These are phyloP conservation scores for Herpetomonas tarakana DNA, from an alignment of 208 protist species.

Conservation along the genomic window DNA sequence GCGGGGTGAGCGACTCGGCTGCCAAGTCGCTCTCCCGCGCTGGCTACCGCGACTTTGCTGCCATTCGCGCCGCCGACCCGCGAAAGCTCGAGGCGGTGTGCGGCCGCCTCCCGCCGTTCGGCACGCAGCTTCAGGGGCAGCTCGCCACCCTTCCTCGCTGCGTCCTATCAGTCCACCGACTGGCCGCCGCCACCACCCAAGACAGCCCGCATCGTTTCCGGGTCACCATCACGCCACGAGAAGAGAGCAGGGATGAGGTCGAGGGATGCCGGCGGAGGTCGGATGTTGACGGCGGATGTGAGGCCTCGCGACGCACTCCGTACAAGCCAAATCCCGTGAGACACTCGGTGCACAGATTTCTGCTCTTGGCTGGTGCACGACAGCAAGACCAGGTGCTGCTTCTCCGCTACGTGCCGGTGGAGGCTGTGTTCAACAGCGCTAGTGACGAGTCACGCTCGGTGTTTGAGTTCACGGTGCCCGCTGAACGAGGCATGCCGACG, in stretches of 20 bases:
- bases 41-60: conserved; percentile 45
- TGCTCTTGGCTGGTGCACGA: not conserved
- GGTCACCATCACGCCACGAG: not conserved
- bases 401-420: not conserved
- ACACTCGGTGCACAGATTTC: not conserved
- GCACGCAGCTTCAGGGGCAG: conserved; percentile 38
- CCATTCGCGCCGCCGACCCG: conserved; percentile 30
- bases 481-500: no score
- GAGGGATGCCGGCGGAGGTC: no score
- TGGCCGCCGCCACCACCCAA: not conserved
- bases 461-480: no score
- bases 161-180: conserved; percentile 2
- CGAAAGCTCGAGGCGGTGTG: conserved; percentile 67
- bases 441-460: no score
- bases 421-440: no score
- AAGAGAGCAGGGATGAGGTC: no score
- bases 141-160: conserved; percentile 25
- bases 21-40: conserved; percentile 39
- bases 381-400: not conserved
- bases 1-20: conserved; percentile 51
- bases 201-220: not conserved
- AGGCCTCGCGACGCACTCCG: no score
- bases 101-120: conserved; percentile 69
- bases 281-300: no score
- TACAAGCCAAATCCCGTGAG: no score